Conservation (phyloP, 2,329 filamentous ascomycete genomes). For the Penicillium thymicola region DNA sequence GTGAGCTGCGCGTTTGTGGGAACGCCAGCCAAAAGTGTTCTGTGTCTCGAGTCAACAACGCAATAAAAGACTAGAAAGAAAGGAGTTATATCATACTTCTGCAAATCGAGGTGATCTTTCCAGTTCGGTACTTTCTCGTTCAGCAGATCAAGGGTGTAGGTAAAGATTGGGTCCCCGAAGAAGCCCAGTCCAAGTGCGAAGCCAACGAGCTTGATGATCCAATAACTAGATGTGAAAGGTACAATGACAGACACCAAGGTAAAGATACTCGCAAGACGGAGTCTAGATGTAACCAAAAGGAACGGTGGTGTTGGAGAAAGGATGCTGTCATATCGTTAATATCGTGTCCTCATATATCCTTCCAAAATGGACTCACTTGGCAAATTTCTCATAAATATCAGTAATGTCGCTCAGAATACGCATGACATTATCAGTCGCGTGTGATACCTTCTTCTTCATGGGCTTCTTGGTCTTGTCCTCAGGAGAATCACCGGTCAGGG, state of each 20-base stretch:
- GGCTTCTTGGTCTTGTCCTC: constrained; percentile 71
- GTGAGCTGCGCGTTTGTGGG: constrained; percentile 85
- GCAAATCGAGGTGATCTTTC: constrained; percentile 70
- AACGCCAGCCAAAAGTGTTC: constrained; percentile 71
- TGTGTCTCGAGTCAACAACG: constrained; percentile 16
- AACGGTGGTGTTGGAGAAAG: constrained; percentile 64
- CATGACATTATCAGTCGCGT: constrained; percentile 72
- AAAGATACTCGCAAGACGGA: constrained; percentile 55
- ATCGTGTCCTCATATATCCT: neutral
- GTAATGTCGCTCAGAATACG: constrained; percentile 59
- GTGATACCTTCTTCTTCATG: constrained; percentile 73
- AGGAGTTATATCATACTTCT: constrained; percentile 47
- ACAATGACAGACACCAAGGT: constrained; percentile 53
- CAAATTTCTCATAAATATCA: constrained; percentile 63
- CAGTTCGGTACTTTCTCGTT: constrained; percentile 61
- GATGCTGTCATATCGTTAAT: constrained; percentile 39
- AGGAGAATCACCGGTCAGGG: constrained; percentile 50
- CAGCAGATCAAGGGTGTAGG: constrained; percentile 53
- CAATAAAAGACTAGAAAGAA: neutral
- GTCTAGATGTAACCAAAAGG: constrained; percentile 50
- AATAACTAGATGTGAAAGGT: constrained; percentile 56
- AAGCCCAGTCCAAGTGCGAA: constrained; percentile 70
- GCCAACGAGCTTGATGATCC: constrained; percentile 62
- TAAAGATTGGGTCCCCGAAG: constrained; percentile 74
- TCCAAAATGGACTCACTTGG: constrained; percentile 46